A percentile compares a stretch with the other conserved stretches of the same genome.
phyloP scores from a whole-genome alignment of 768 basidiomycete genomes.

The Chalciporus chontae region DNA sequence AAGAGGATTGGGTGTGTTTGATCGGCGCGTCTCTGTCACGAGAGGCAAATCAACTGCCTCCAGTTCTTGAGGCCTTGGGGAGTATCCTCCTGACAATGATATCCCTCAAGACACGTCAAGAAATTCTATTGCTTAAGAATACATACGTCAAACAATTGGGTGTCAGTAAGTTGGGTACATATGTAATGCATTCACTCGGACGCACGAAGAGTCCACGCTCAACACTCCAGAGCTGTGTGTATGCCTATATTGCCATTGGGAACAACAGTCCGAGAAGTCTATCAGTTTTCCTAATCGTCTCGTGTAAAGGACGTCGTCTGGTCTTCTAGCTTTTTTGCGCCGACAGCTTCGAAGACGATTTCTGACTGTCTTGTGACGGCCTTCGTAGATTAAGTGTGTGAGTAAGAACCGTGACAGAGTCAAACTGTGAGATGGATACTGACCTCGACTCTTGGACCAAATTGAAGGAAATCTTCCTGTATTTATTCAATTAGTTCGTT shows the following conservation, averaged over 20 bases:
- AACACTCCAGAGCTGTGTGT: neutral
- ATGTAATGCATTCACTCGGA: conserved; percentile 8
- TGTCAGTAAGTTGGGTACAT: too few relatives aligned
- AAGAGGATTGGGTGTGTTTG: too few relatives aligned
- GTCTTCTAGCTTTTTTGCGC: conserved; percentile 13
- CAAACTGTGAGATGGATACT: neutral
- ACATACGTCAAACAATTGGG: too few relatives aligned
- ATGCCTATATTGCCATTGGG: neutral
- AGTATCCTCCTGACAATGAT: too few relatives aligned
- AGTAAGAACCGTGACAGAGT: neutral
- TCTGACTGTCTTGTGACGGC: conserved; percentile 14
- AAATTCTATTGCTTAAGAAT: too few relatives aligned
- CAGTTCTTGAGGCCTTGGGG: too few relatives aligned
- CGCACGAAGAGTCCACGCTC: neutral
- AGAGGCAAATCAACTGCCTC: too few relatives aligned
- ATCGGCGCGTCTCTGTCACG: too few relatives aligned
- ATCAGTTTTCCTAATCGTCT: neutral
- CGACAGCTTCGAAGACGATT: conserved; percentile 18
- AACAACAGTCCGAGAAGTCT: neutral
- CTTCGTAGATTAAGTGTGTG: conserved; percentile 2
- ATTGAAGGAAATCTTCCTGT: conserved; percentile 12
- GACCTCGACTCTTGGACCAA: conserved; percentile 14
- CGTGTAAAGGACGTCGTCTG: conserved; percentile 2
- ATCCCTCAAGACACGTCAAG: too few relatives aligned
- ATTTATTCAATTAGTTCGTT: conserved; percentile 7